Evolutionary conservation across 768 basidiomycete genomes (phyloP), one percentile per base, ranked within the genome.

Genomic region (Boletus edulis): DNA sequence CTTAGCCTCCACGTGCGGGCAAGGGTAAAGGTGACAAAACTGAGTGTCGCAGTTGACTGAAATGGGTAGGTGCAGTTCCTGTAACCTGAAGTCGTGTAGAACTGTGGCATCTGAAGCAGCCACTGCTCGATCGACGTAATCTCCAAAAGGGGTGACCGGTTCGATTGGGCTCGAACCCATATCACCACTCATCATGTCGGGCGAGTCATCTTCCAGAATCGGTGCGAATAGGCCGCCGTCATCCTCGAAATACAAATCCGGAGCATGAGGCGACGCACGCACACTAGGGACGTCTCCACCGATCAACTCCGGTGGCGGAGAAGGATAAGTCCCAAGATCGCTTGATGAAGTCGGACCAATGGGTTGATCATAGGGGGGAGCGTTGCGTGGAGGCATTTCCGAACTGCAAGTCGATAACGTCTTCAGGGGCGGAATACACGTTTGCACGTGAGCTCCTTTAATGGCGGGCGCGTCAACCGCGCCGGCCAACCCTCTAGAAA

Each of bases 391-490:
- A 20, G 39, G 29, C 61, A 64, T 65, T 22, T 64, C 60, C 15
- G 46, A 46, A 55, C 29, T 44, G 48, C 52, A 37, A 43, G 48
- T 49, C 35, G 53, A 41, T 3, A 40, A 29, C 31, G 68, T 65
- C 24, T 61, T 77, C 61, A 72, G 73, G 88, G 89, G 89, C 86
- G 87, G 86, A 85, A 85, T 80, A 78, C 85, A 85, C 84, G 86
- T 85, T 81, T 89, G 79, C 81, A 85, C 86, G 85, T 75, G 85
- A 73, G 80, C 67, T 83, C 88, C 88, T 88, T 90, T 89, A 87
- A 87, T 89, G 76, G 83, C 85, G 67, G 80, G 70, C 76, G 85
- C 86, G 88, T 87, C 82, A 70, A 70, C 84, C 85, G 87, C 85
- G 75, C 72, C 76, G 72, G 81, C 77, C 82, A 89, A 89, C 87